Evolutionary conservation across 805 yeast species (phyloP).

Genomic region (Wickerhamomyces ciferrii): DNA sequence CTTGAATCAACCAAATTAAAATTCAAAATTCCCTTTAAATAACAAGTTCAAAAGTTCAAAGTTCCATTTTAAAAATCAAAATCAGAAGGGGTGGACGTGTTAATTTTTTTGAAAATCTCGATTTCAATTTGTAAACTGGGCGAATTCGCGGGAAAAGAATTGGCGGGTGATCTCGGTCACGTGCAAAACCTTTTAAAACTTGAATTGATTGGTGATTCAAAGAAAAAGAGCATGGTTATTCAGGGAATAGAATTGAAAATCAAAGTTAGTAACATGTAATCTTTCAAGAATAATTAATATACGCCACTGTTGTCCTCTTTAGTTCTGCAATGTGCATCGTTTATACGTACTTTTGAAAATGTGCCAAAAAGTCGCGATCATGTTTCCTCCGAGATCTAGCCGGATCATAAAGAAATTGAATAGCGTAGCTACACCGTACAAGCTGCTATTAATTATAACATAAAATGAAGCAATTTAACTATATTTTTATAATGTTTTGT

Average conservation of each 20-base stretch:
- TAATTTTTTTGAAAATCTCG: neutral
- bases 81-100: slow-evolving; percentile 1
- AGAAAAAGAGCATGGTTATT: too few relatives aligned
- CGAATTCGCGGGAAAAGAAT: neutral
- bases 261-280: too few relatives aligned
- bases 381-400: too few relatives aligned
- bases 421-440: too few relatives aligned
- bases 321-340: too few relatives aligned
- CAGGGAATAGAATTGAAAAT: too few relatives aligned
- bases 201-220: too few relatives aligned
- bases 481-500: neutral
- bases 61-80: neutral
- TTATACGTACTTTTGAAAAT: neutral
- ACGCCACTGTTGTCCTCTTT: too few relatives aligned
- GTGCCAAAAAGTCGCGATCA: neutral
- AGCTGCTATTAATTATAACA: neutral
- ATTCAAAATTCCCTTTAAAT: neutral
- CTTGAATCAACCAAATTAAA: neutral
- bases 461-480: neutral
- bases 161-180: neutral
- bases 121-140: neutral
- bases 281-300: too few relatives aligned
- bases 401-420: too few relatives aligned
- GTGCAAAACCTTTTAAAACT: neutral
- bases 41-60: neutral